Base-by-base conservation (phyloP, 2,329 filamentous ascomycete genomes). In the Colletotrichum tropicicola region DNA sequence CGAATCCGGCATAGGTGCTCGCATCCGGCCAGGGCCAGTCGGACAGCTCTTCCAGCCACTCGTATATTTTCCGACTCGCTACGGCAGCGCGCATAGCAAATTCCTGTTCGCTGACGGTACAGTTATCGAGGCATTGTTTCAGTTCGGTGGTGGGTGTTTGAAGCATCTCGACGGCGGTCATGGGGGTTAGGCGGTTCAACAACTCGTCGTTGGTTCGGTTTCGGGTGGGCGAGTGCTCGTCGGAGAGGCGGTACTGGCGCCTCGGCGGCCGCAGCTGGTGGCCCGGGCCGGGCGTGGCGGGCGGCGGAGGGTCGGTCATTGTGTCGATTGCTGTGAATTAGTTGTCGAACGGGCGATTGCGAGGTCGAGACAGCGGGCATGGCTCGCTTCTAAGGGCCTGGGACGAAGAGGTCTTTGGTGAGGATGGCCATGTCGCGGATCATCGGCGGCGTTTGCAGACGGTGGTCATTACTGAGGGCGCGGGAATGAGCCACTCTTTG, bases 61-160 rank as follows among this genome's bases (percentile, higher is more conserved):
- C 85, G 75, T 90, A 85, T 67, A 96, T 87, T 68, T 87, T 89
- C 70, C 90, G 87, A 12, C 91, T 91, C 15, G 91, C 89, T 66
- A 89, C 77, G 43, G 92, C 92, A 44, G 91, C 89, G 67, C 88
- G 86, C 71, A 90, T 82, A 43, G 90, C 91, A 75, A 95, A 89
- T 15, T 91, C 89, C 70, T 90, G 87, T 76, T 95, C 91, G 23
- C 86, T 79, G 4, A 83, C 78, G 1, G 90, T 89, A 15, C 90
- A 87, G 35, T 80, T 81, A 65, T 89, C 85, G 63, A 93, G 84
- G 73, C 89, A 91, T 48, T 78, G 73, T 72, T 84, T 85, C 17
- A 91, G 74, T 43, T 81, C 75, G 35, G 84, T 85, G 5, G 80
- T 82, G 19, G 85, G 84, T 51, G 80, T 79, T 48, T 82, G 82